These are phyloP conservation scores for Cordyceps cicadae DNA, from an alignment of 2,329 filamentous ascomycete species.

Conservation along the genomic window DNA sequence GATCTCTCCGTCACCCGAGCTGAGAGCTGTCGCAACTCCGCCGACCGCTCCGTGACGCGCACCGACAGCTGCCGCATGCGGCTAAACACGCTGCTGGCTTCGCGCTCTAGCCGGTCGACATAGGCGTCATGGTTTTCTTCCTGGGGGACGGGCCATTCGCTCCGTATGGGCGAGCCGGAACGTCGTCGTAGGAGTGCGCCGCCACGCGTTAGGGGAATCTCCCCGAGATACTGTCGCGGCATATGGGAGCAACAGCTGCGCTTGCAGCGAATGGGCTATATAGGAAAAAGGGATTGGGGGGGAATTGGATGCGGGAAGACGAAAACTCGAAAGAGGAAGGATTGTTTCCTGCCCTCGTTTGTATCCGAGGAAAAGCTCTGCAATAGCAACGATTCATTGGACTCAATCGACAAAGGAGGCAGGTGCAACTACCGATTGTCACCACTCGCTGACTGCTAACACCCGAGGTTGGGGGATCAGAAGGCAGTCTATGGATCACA, in stretches of 20 bases:
- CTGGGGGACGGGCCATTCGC: neutral
- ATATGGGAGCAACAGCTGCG: neutral
- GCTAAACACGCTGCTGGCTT: neutral
- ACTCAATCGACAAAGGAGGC: neutral
- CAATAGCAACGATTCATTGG: neutral
- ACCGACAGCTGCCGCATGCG: neutral
- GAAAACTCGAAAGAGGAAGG: neutral
- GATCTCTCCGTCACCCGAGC: neutral
- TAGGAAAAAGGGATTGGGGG: neutral
- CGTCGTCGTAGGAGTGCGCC: conserved; percentile 4
- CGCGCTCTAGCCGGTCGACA: neutral
- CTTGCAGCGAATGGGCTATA: neutral
- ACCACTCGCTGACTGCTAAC: neutral
- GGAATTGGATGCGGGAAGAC: neutral
- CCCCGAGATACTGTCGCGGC: conserved; percentile 3
- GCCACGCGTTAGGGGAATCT: neutral
- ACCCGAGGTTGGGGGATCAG: neutral
- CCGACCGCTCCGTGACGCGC: neutral
- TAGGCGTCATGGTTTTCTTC: neutral
- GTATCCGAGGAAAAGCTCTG: neutral
- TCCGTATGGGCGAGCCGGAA: neutral
- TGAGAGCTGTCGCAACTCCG: neutral
- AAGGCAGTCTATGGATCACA: too few species aligned
- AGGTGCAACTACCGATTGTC: neutral
- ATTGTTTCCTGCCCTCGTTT: neutral